Percentiles rank a stretch among this genome's conserved stretches.
Evolutionary conservation across 495 filamentous ascomycete genomes (phyloP).

Genomic region (Aspergillus steynii): DNA sequence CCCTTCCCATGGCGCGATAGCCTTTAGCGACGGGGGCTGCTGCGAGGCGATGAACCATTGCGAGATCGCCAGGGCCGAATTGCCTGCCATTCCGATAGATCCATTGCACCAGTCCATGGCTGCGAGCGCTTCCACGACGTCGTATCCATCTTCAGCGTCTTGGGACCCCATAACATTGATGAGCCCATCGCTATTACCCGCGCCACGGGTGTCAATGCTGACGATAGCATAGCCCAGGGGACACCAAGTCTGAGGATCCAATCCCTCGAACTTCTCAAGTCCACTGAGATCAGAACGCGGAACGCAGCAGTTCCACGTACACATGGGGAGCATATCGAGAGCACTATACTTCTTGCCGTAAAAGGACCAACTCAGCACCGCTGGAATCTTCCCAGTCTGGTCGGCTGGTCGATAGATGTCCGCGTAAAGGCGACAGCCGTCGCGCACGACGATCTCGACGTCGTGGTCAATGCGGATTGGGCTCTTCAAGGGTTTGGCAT

Average conservation of each 20-base stretch:
- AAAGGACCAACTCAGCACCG: conserved; percentile 35
- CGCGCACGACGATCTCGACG: conserved; percentile 31
- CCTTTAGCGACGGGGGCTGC: conserved; percentile 41
- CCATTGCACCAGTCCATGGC: conserved; percentile 47
- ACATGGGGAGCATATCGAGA: conserved; percentile 30
- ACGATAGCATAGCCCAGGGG: conserved; percentile 45
- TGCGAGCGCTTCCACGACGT: conserved; percentile 44
- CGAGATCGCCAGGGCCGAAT: conserved; percentile 36
- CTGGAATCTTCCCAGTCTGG: conserved; percentile 32
- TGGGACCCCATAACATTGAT: conserved; percentile 44
- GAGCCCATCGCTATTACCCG: conserved; percentile 37
- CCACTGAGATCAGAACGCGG: conserved; percentile 23
- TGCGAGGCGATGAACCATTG: conserved; percentile 44
- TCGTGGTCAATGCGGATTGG: conserved; percentile 31
- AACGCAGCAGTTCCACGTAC: conserved; percentile 28
- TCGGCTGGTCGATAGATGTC: conserved; percentile 39
- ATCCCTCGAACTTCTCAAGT: conserved; percentile 47
- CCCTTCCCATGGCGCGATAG: conserved; percentile 50
- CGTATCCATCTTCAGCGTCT: conserved; percentile 45
- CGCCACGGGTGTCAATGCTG: conserved; percentile 45
- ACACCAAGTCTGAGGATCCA: conserved; percentile 43
- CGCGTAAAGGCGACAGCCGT: conserved; percentile 31
- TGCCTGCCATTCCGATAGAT: conserved; percentile 45
- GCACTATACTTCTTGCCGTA: conserved; percentile 40
- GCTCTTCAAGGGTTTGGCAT: conserved; percentile 25